Evolutionary conservation across 306 rosid species (phyloP).

Genomic region (Corylus americana): DNA sequence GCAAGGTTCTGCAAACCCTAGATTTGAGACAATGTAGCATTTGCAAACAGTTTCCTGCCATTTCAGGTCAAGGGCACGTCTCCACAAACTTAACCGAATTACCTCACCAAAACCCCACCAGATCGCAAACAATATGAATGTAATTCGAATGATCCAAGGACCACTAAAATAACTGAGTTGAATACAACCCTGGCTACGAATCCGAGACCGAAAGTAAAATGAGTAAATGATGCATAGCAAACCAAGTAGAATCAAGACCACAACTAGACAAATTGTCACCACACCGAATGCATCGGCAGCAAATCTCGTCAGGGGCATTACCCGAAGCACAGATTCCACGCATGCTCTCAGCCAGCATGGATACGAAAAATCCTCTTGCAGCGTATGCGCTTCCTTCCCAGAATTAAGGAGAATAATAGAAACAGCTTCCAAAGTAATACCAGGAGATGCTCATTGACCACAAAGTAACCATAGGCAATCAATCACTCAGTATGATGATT

Average conservation of each 20-base stretch:
- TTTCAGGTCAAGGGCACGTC: slow-evolving; percentile 57
- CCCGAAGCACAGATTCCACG: slow-evolving; percentile 98
- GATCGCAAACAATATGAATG: slow-evolving; percentile 72
- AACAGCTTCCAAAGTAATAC: slow-evolving; percentile 28
- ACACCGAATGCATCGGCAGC: slow-evolving; percentile 99
- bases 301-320: slow-evolving; percentile 98
- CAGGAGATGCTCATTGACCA: slow-evolving; percentile 37
- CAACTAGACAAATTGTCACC: slow-evolving; percentile 90
- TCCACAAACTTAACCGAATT: slow-evolving; percentile 66
- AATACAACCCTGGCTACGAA: slow-evolving; percentile 56
- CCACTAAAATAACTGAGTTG: slow-evolving; percentile 91
- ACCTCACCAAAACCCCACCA: slow-evolving; percentile 98
- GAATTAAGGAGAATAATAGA: slow-evolving; percentile 30
- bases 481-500: slow-evolving; percentile 16
- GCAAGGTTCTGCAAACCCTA: slow-evolving; percentile 99
- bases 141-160: slow-evolving; percentile 90
- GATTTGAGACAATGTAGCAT: slow-evolving; percentile 84
- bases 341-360: slow-evolving; percentile 99
- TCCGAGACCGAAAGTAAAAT: slow-evolving; percentile 80
- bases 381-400: slow-evolving; percentile 44
- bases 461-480: slow-evolving; percentile 30
- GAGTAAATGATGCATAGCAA: slow-evolving; percentile 78
- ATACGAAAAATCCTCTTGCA: slow-evolving; percentile 64
- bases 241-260: slow-evolving; percentile 80
- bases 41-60: slow-evolving; percentile 94